Evolutionary conservation across 2,329 filamentous ascomycete species (phyloP).

Genomic region (Hymenoscyphus fructigenus): DNA sequence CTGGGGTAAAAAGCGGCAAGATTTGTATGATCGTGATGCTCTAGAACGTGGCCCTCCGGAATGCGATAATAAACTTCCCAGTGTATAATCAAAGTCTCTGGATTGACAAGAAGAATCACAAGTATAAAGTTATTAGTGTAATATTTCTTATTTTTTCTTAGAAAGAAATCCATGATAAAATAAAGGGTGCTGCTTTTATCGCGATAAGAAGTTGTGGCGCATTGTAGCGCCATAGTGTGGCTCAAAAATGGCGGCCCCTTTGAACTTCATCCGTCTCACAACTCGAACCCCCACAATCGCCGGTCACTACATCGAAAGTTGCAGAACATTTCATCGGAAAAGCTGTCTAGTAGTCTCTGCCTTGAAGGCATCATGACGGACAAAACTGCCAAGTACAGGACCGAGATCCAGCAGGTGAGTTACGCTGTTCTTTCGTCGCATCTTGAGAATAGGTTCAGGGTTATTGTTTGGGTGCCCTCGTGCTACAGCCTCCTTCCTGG

Average conservation of each 20-base stretch:
- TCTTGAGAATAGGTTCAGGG: neutral
- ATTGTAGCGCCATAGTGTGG: too few relatives aligned
- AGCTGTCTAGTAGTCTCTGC: neutral
- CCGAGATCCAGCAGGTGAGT: slow-evolving; percentile 95
- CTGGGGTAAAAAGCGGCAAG: neutral
- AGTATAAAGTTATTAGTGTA: too few relatives aligned
- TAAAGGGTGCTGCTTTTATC: too few relatives aligned
- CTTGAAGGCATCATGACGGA: slow-evolving; percentile 46
- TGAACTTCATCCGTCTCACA: neutral
- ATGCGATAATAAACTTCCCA: too few relatives aligned
- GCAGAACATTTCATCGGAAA: neutral
- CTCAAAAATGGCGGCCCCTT: neutral
- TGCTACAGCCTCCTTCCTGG: neutral
- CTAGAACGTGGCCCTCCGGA: too few relatives aligned
- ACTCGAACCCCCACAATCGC: neutral
- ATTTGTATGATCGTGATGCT: too few relatives aligned
- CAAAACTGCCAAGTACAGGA: slow-evolving; percentile 80
- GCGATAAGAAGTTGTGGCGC: too few relatives aligned
- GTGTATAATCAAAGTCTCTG: too few relatives aligned
- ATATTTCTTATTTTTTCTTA: too few relatives aligned
- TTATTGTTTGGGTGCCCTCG: neutral
- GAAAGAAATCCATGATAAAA: too few relatives aligned
- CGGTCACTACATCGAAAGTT: neutral
- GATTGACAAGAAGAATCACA: too few relatives aligned
- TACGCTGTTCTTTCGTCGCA: neutral